Conservation (phyloP, 2,329 filamentous ascomycete genomes). For the Ampelomyces quisqualis region DNA sequence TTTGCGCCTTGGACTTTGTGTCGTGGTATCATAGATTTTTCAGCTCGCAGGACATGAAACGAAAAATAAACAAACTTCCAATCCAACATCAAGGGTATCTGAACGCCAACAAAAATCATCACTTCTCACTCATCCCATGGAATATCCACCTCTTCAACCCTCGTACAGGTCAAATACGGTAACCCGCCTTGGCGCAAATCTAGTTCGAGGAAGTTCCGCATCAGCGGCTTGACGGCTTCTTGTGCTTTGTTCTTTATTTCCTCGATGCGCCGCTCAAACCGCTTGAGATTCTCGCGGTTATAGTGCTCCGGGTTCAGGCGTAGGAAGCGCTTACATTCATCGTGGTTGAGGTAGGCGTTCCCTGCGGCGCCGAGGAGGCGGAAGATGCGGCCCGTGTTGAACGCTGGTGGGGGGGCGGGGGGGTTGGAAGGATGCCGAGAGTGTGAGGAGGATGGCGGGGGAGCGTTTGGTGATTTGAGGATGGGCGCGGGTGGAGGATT, state of each 20-base stretch:
- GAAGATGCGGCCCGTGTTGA: constrained; percentile 72
- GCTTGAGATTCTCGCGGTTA: constrained; percentile 77
- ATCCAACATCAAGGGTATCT: constrained; percentile 27
- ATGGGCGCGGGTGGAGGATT: constrained; percentile 65
- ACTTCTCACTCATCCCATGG: constrained; percentile 55
- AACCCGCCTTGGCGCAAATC: constrained; percentile 62
- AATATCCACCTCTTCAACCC: constrained; percentile 62
- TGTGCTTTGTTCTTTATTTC: constrained; percentile 83
- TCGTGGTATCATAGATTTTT: no score
- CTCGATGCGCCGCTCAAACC: constrained; percentile 84
- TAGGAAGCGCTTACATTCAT: constrained; percentile 87
- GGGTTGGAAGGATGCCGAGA: constrained; percentile 18
- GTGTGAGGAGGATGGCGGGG: constrained; percentile 40
- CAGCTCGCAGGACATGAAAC: no score
- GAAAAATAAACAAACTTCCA: no score
- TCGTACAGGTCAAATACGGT: constrained; percentile 66
- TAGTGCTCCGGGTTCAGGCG: constrained; percentile 82
- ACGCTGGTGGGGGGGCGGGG: constrained; percentile 46
- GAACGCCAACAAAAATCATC: constrained; percentile 9
- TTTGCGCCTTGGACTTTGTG: no score
- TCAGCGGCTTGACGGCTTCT: constrained; percentile 80
- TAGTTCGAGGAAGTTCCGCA: constrained; percentile 81
- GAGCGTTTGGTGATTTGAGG: constrained; percentile 46
- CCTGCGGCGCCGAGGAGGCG: constrained; percentile 69
- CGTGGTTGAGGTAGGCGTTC: constrained; percentile 71